These are phyloP conservation scores for Thuja plicata DNA, from an alignment of 83 land plant genomes.

Conservation along the genomic window DNA sequence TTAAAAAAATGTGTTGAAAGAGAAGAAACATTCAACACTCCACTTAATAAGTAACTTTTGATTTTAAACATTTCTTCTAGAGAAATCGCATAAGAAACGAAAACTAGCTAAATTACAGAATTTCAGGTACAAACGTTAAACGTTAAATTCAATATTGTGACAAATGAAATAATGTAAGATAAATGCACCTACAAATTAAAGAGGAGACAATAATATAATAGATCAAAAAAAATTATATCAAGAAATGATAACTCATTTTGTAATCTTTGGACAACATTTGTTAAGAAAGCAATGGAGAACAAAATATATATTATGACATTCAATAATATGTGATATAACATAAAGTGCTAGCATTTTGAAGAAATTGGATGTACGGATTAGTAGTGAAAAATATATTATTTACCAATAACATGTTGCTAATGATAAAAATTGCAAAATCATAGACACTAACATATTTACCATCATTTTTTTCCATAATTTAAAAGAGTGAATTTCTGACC, in stretches of 20 bases:
- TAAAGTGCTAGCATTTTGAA: too few relatives aligned
- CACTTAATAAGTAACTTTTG: too few relatives aligned
- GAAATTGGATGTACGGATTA: neutral
- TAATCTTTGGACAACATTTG: neutral
- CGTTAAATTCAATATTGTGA: neutral
- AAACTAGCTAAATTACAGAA: neutral
- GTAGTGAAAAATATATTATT: too few relatives aligned
- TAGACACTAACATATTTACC: neutral
- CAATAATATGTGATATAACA: neutral
- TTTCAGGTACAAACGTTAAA: neutral
- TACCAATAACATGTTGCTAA: neutral
- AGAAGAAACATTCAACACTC: neutral
- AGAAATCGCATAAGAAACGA: too few relatives aligned
- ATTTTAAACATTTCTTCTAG: too few relatives aligned
- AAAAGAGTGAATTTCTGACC: neutral
- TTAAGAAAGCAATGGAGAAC: neutral
- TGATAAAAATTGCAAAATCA: neutral
- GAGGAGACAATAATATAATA: neutral
- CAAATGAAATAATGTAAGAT: too few relatives aligned
- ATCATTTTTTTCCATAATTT: neutral
- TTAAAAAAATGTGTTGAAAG: neutral
- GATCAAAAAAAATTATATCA: neutral
- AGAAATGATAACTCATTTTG: neutral
- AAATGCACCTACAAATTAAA: too few relatives aligned
- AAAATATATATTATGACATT: neutral